Percentiles rank a stretch among this genome's conserved stretches.
Conservation (phyloP, 257 asterid species). For the Capsicum chinense region DNA sequence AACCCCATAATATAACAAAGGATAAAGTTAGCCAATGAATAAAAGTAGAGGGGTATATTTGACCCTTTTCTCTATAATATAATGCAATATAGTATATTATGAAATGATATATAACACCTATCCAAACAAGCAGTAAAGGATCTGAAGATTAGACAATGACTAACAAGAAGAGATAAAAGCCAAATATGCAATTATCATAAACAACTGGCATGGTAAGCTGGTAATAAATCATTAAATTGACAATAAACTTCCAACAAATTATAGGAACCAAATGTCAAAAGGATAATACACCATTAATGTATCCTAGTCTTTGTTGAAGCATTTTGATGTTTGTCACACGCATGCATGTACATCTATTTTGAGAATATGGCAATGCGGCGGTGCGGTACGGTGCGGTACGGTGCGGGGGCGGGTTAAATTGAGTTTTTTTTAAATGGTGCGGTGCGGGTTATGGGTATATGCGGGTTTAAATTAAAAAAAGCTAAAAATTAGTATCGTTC, state of each 20-base stretch:
- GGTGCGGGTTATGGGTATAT: too few relatives aligned
- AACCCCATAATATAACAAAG: too few relatives aligned
- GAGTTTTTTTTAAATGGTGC: too few relatives aligned
- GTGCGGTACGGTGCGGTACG: too few relatives aligned
- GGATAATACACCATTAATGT: background rate
- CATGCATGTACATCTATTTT: background rate
- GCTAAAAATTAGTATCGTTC: too few relatives aligned
- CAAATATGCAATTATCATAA: background rate
- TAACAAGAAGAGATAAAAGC: background rate
- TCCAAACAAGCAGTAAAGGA: too few relatives aligned
- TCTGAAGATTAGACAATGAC: background rate
- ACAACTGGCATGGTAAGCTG: background rate
- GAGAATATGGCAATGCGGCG: background rate
- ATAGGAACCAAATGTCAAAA: background rate
- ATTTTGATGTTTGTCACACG: background rate
- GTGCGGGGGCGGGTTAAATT: too few relatives aligned
- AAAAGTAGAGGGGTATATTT: too few relatives aligned
- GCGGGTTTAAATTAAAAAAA: too few relatives aligned
- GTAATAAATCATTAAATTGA: background rate
- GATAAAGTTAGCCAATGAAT: too few relatives aligned
- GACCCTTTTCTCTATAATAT: background rate
- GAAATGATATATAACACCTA: too few relatives aligned
- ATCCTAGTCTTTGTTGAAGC: background rate
- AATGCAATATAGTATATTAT: background rate
- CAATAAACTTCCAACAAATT: background rate